phyloP scores from a whole-genome alignment of 305 asterid species.

The Fraxinus ornus region DNA sequence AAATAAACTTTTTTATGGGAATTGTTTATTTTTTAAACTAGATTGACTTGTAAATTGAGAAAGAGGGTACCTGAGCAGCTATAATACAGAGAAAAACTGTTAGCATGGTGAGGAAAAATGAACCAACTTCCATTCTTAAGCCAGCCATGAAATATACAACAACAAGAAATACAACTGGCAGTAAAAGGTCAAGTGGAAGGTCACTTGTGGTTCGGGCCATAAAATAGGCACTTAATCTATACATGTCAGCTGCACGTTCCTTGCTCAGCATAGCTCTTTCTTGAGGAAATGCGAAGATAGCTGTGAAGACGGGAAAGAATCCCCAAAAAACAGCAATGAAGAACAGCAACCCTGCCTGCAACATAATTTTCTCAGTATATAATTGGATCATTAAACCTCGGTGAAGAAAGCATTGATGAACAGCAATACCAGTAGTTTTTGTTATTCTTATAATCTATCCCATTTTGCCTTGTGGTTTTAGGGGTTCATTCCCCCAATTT shows the following conservation, averaged over 20 bases:
- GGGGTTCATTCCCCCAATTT: background rate
- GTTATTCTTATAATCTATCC: background rate
- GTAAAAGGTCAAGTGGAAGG: constrained; percentile 82
- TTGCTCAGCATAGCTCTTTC: constrained; percentile 95
- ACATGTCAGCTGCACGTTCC: constrained; percentile 97
- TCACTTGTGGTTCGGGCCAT: constrained; percentile 92
- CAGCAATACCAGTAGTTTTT: background rate
- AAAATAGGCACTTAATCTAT: constrained; percentile 91
- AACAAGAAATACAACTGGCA: constrained; percentile 78
- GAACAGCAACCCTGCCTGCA: constrained; percentile 91
- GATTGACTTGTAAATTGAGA: constrained; percentile 12
- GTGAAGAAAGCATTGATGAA: background rate
- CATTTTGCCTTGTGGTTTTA: background rate
- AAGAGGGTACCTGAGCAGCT: constrained; percentile 83
- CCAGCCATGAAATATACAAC: constrained; percentile 99
- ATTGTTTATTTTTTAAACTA: background rate
- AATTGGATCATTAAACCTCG: background rate
- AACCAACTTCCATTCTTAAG: constrained; percentile 50
- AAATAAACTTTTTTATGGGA: background rate
- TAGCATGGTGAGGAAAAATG: constrained; percentile 80
- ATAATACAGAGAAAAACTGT: constrained; percentile 86
- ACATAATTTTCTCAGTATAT: background rate
- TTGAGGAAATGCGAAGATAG: constrained; percentile 96
- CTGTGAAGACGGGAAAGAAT: constrained; percentile 95
- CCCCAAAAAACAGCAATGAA: constrained; percentile 99